These are phyloP conservation scores for Durotheca rogersii DNA, from an alignment of 495 filamentous ascomycete species.

Conservation along the genomic window DNA sequence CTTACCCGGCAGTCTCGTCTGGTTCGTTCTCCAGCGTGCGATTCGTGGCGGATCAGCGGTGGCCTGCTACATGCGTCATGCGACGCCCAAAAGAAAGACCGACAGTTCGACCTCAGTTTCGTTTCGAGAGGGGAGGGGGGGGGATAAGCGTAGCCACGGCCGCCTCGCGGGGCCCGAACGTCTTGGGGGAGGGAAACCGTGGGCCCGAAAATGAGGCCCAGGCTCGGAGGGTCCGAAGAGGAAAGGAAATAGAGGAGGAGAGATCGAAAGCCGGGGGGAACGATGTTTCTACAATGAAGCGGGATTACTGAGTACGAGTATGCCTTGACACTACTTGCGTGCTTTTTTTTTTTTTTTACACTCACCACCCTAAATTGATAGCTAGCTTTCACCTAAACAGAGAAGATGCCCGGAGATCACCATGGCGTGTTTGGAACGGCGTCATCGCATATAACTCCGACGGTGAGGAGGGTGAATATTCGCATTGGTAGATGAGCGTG, in stretches of 20 bases:
- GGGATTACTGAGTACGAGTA: background rate
- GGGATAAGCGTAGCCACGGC: slow-evolving; percentile 19
- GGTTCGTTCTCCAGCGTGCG: slow-evolving; percentile 8
- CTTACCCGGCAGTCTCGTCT: slow-evolving; percentile 17
- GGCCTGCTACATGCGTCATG: slow-evolving; percentile 15
- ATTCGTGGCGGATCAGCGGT: slow-evolving; percentile 19
- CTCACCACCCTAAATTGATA: too few species aligned
- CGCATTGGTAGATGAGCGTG: too few species aligned
- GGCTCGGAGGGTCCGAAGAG: background rate
- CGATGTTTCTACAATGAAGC: background rate
- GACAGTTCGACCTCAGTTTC: too few species aligned
- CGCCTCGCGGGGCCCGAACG: slow-evolving; percentile 10
- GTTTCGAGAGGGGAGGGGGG: too few species aligned
- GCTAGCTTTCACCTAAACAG: too few species aligned
- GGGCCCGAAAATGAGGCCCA: slow-evolving; percentile 3
- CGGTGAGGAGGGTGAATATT: too few species aligned
- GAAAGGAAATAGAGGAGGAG: background rate
- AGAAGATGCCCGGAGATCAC: background rate
- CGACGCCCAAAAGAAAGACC: too few species aligned
- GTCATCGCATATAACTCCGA: too few species aligned
- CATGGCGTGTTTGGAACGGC: background rate
- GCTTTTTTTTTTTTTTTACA: too few species aligned
- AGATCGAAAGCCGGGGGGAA: slow-evolving; percentile 1
- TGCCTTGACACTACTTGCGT: too few species aligned
- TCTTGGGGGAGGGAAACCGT: background rate